These are phyloP conservation scores for Hordeum pubiflorum DNA, from an alignment of 202 grass and related monocot genomes.

Conservation along the genomic window DNA sequence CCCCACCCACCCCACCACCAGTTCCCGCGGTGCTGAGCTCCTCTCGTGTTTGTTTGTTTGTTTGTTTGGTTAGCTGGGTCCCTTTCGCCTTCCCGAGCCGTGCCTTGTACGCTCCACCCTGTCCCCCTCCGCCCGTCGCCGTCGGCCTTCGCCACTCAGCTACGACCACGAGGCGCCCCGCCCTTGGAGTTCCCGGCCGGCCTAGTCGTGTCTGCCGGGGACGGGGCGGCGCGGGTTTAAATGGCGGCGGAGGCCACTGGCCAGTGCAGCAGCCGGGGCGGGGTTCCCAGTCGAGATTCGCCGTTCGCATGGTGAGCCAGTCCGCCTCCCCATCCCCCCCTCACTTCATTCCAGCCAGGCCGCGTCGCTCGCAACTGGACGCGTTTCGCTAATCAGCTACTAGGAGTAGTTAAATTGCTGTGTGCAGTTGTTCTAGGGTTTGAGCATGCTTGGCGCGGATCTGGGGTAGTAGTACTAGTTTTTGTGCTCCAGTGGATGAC, in stretches of 20 bases:
- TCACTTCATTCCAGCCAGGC: neutral
- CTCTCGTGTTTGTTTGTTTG: neutral
- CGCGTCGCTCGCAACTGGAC: no score
- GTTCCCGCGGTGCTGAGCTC: neutral
- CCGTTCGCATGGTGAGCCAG: neutral
- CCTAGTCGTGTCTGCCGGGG: neutral
- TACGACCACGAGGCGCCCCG: neutral
- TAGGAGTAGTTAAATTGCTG: no score
- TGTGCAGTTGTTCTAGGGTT: no score
- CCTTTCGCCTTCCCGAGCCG: neutral
- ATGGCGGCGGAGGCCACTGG: neutral
- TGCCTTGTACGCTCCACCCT: neutral
- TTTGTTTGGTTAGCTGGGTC: neutral
- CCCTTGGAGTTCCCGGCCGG: neutral
- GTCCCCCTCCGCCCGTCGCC: neutral
- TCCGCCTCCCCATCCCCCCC: no score
- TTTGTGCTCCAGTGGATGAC: no score
- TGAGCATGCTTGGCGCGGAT: no score
- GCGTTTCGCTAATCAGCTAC: no score
- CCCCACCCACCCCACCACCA: no score
- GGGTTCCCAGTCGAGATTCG: no score
- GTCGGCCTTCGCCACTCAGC: neutral
- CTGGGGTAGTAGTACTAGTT: no score
- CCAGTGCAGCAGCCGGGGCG: neutral
- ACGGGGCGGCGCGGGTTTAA: neutral